A percentile compares a stretch with the other conserved stretches of the same genome.
phyloP scores from a whole-genome alignment of 148 eudicot genomes.

The Dianthus caryophyllus region DNA sequence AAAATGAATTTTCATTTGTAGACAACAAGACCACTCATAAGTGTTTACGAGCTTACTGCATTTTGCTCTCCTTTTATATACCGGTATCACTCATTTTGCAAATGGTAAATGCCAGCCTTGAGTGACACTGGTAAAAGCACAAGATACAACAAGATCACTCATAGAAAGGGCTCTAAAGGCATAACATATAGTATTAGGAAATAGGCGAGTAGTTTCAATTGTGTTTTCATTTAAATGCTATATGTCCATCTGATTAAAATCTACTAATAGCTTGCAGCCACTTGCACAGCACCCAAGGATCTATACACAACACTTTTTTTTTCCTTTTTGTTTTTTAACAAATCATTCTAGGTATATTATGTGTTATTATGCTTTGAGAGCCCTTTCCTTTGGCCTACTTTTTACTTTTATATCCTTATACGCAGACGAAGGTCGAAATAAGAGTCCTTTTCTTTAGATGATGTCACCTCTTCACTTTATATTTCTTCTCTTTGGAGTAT shows the following conservation, averaged over 20 bases:
- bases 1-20: too few relatives aligned
- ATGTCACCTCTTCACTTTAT: neutral
- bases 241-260: neutral
- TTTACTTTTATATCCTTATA: neutral
- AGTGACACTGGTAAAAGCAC: too few relatives aligned
- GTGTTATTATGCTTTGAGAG: neutral
- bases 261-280: too few relatives aligned
- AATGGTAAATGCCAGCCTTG: too few relatives aligned
- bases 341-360: neutral
- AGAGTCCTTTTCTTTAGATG: conserved; percentile 3
- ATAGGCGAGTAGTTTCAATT: neutral
- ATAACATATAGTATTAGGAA: too few relatives aligned
- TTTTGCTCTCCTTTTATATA: too few relatives aligned
- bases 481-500: conserved; percentile 1
- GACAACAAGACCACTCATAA: too few relatives aligned
- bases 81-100: too few relatives aligned
- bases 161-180: too few relatives aligned
- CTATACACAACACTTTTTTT: neutral
- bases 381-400: neutral
- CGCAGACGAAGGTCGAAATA: neutral
- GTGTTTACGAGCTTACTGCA: too few relatives aligned
- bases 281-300: neutral
- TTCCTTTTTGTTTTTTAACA: neutral
- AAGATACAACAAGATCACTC: too few relatives aligned
- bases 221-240: too few relatives aligned